Conservation (phyloP, 1,139 yeast species). For the Suhomyces choctaworum region DNA sequence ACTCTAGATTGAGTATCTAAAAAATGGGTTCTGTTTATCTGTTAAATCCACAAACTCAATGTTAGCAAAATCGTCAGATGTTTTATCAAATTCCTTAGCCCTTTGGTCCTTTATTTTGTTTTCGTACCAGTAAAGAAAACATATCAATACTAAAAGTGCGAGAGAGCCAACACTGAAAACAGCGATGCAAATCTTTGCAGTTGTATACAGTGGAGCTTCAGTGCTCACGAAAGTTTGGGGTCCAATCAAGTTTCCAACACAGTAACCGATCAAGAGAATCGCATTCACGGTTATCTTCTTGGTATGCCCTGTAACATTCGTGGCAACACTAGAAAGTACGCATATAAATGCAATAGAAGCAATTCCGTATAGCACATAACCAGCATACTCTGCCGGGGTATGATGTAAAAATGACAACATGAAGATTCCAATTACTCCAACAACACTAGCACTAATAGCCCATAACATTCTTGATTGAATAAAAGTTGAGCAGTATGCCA, state of each 20-base stretch:
- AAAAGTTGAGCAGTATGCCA: constrained; percentile 17
- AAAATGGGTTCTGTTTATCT: constrained; percentile 63
- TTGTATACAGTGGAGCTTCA: constrained; percentile 54
- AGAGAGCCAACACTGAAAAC: constrained; percentile 39
- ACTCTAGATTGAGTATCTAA: constrained; percentile 48
- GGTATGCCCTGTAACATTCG: constrained; percentile 72
- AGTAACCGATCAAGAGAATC: constrained; percentile 58
- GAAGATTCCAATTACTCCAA: constrained; percentile 43
- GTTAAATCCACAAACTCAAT: constrained; percentile 64
- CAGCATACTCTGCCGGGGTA: constrained; percentile 14
- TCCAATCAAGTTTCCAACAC: constrained; percentile 69
- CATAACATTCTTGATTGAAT: constrained; percentile 34
- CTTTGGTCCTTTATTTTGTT: constrained; percentile 41
- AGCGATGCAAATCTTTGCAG: constrained; percentile 49
- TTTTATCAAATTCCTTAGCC: constrained; percentile 17
- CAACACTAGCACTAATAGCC: constrained; percentile 40
- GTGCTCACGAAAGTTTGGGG: constrained; percentile 61
- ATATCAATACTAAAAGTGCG: constrained; percentile 23
- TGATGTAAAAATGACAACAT: constrained; percentile 48
- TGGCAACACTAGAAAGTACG: constrained; percentile 46
- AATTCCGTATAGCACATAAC: constrained; percentile 16
- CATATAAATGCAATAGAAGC: constrained; percentile 49
- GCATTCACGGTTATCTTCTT: constrained; percentile 65
- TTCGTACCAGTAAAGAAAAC: constrained; percentile 37
- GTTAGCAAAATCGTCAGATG: constrained; percentile 39